Evolutionary conservation across 495 filamentous ascomycete genomes (phyloP).

Genomic region (Pseudoneurospora amorphoporcata): DNA sequence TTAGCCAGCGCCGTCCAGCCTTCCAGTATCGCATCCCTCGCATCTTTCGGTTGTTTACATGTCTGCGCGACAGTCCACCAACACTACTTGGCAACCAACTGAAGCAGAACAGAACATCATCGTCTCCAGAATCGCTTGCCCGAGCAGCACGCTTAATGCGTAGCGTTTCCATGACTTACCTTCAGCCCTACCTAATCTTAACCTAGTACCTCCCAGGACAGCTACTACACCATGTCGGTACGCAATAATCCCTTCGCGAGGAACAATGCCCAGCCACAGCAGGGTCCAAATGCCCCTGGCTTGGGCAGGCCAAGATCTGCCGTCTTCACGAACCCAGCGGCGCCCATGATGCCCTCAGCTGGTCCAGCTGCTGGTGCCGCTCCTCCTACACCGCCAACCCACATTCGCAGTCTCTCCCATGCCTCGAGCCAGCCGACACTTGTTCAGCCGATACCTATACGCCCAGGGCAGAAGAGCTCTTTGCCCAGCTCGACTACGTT

Average conservation of each 20-base stretch:
- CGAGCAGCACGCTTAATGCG: constrained; percentile 3
- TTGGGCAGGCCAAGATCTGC: constrained; percentile 61
- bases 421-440: constrained; percentile 17
- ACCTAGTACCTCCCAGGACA: background rate
- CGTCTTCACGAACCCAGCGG: constrained; percentile 44
- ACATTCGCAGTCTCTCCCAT: constrained; percentile 36
- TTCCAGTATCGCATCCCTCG: background rate
- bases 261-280: constrained; percentile 46
- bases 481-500: constrained; percentile 63
- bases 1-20: background rate
- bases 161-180: constrained; percentile 12
- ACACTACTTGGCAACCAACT: background rate
- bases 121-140: background rate
- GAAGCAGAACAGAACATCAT: background rate
- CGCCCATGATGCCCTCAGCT: constrained; percentile 25
- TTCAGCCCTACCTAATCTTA: background rate
- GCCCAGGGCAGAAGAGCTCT: constrained; percentile 41
- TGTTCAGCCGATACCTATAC: constrained; percentile 19
- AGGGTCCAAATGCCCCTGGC: constrained; percentile 39
- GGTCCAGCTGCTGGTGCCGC: constrained; percentile 4
- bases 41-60: background rate
- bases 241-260: constrained; percentile 72
- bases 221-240: constrained; percentile 28
- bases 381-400: constrained; percentile 22
- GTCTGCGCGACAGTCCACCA: background rate